Conservation (phyloP, 371 early-diverging fungal species). For the Choanephora cucurbitarum region DNA sequence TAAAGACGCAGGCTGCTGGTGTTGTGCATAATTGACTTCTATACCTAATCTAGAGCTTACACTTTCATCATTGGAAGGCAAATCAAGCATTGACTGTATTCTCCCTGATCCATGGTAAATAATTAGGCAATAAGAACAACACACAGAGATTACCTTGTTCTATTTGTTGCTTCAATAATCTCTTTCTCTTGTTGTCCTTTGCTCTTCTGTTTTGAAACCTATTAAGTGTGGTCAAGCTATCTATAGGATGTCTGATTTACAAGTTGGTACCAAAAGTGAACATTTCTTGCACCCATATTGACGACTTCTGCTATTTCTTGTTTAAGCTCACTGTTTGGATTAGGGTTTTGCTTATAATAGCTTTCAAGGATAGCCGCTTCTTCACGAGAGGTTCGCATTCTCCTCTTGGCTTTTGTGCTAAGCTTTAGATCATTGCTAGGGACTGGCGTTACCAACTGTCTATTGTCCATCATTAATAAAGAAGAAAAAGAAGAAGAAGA, state of each 20-base stretch:
- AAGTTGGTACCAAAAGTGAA: constrained; percentile 37
- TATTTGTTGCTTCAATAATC: constrained; percentile 1
- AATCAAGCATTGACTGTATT: background rate
- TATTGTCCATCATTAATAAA: background rate
- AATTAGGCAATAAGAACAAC: background rate
- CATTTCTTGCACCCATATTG: constrained; percentile 24
- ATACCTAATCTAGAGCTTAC: no score
- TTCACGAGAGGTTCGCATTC: constrained; percentile 27
- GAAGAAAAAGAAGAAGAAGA: constrained; percentile 2
- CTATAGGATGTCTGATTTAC: no score
- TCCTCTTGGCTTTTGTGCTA: constrained; percentile 23
- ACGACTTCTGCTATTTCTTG: constrained; percentile 20
- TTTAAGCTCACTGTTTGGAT: constrained; percentile 23
- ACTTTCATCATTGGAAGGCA: no score
- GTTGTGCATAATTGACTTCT: no score
- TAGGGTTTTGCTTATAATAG: constrained; percentile 21
- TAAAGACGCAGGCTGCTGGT: background rate
- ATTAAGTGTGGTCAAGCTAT: background rate
- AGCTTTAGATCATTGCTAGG: constrained; percentile 3
- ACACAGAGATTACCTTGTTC: background rate
- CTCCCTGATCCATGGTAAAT: background rate
- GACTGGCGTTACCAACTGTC: background rate
- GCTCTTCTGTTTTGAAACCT: constrained; percentile 40
- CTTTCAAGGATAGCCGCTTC: constrained; percentile 19
- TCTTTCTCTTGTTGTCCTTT: constrained; percentile 26